Conservation (phyloP, 306 rosid species). For the Pueraria montana region DNA sequence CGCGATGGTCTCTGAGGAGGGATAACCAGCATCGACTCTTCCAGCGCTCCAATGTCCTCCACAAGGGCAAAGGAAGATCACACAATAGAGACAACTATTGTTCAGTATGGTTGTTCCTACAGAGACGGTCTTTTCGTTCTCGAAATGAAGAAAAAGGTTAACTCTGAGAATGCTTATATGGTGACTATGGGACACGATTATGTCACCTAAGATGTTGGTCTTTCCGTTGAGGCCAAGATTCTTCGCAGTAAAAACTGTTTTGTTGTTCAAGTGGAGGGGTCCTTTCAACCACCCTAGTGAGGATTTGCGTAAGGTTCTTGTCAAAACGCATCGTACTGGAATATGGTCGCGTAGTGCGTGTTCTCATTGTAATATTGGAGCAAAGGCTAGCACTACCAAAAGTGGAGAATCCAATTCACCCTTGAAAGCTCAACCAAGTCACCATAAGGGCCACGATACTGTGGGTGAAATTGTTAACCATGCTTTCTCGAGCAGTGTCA, state of each 20-base stretch:
- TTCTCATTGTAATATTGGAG: constrained; percentile 27
- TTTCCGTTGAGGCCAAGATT: constrained; percentile 46
- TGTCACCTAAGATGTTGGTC: constrained; percentile 34
- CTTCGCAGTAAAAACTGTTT: constrained; percentile 8
- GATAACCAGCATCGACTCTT: constrained; percentile 23
- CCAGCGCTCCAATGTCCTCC: background rate
- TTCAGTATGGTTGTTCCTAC: background rate
- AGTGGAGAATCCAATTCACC: constrained; percentile 6
- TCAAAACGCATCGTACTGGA: background rate
- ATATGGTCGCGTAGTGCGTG: constrained; percentile 42
- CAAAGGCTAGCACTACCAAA: background rate
- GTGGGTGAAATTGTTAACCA: constrained; percentile 6
- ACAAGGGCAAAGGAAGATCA: constrained; percentile 15
- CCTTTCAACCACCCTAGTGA: constrained; percentile 42
- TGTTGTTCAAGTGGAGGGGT: constrained; percentile 39
- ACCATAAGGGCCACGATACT: background rate
- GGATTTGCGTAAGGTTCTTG: constrained; percentile 41
- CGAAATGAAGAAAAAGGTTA: constrained; percentile 34
- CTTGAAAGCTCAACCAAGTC: constrained; percentile 15
- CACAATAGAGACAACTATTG: constrained; percentile 15
- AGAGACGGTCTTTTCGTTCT: constrained; percentile 42
- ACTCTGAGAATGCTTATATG: background rate
- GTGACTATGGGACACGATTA: constrained; percentile 45
- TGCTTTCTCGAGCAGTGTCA: constrained; percentile 21
- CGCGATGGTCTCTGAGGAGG: constrained; percentile 31